Percentiles rank a stretch among this genome's conserved stretches.
These are phyloP conservation scores for Pythium brachiatum DNA, from an alignment of 352 stramenopile genomes.

Conservation along the genomic window DNA sequence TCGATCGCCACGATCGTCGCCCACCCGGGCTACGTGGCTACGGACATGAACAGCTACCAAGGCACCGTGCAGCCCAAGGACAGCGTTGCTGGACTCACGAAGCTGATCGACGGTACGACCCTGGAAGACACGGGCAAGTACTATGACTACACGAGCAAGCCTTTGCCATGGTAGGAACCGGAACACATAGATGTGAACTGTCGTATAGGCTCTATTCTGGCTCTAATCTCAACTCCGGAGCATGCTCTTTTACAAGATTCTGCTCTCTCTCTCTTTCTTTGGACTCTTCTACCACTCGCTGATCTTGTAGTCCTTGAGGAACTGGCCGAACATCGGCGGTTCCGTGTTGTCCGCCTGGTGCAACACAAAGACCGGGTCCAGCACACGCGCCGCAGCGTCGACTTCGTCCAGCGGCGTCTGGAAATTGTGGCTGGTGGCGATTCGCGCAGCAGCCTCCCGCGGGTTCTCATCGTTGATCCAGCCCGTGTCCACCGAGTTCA, in stretches of 20 bases:
- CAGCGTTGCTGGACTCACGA: slow-evolving; percentile 30
- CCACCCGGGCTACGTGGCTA: slow-evolving; percentile 53
- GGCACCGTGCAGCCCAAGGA: slow-evolving; percentile 32
- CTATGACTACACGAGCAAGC: slow-evolving; percentile 37
- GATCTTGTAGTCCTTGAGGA: slow-evolving; percentile 74
- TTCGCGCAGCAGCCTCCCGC: slow-evolving; percentile 87
- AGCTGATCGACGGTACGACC: slow-evolving; percentile 31
- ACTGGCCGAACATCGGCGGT: slow-evolving; percentile 55
- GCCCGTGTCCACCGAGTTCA: slow-evolving; percentile 95
- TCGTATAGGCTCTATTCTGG: not conserved
- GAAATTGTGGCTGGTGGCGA: slow-evolving; percentile 91
- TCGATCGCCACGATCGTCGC: slow-evolving; percentile 41
- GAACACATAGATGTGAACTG: not conserved
- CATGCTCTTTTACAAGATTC: too few relatives aligned
- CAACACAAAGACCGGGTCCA: slow-evolving; percentile 92
- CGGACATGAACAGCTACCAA: slow-evolving; percentile 37
- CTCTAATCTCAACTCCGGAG: not conserved
- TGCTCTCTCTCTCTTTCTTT: too few relatives aligned
- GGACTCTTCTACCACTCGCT: slow-evolving; percentile 55
- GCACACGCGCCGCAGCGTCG: slow-evolving; percentile 91
- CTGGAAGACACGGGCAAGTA: slow-evolving; percentile 44
- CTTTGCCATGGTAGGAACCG: slow-evolving; percentile 42
- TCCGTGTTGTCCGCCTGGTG: slow-evolving; percentile 43
- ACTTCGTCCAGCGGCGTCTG: slow-evolving; percentile 96
- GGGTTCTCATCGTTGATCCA: slow-evolving; percentile 98